phyloP scores from a whole-genome alignment of 192 early-diverging fungal species.

The Backusella sp. region DNA sequence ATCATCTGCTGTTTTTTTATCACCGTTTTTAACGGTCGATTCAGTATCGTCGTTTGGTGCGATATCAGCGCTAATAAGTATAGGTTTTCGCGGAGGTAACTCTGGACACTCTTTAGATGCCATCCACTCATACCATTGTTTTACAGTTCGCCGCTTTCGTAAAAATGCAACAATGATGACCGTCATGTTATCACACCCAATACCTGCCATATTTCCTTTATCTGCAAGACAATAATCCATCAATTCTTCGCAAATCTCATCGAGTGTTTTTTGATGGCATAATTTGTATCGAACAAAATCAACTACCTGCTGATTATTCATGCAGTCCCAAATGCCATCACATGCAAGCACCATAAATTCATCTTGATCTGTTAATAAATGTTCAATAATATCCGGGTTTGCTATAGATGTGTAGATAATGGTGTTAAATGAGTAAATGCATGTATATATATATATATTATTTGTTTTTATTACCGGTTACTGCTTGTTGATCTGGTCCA shows the following conservation, averaged over 20 bases:
- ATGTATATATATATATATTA: neutral
- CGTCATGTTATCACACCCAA: slow-evolving; percentile 99
- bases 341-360: slow-evolving; percentile 97
- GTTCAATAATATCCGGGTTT: slow-evolving; percentile 77
- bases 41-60: neutral
- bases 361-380: slow-evolving; percentile 63
- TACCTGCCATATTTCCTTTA: slow-evolving; percentile 81
- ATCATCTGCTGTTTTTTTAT: neutral
- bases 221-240: slow-evolving; percentile 90
- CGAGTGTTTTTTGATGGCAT: slow-evolving; percentile 56
- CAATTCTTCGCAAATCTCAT: slow-evolving; percentile 78
- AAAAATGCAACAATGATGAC: slow-evolving; percentile 88
- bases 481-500: slow-evolving; percentile 85
- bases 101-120: slow-evolving; percentile 4
- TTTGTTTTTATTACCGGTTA: slow-evolving; percentile 60
- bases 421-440: neutral
- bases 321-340: slow-evolving; percentile 99
- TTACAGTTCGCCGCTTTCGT: slow-evolving; percentile 60
- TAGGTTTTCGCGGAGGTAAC: neutral
- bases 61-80: neutral
- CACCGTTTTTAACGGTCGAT: neutral
- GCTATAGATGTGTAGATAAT: slow-evolving; percentile 37
- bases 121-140: slow-evolving; percentile 71
- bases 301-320: slow-evolving; percentile 85
- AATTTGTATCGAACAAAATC: slow-evolving; percentile 81